A percentile compares a stretch with the other conserved stretches of the same genome.
These are phyloP conservation scores for Aspergillus sp. DNA, from an alignment of 2,329 filamentous ascomycete species.

Conservation along the genomic window DNA sequence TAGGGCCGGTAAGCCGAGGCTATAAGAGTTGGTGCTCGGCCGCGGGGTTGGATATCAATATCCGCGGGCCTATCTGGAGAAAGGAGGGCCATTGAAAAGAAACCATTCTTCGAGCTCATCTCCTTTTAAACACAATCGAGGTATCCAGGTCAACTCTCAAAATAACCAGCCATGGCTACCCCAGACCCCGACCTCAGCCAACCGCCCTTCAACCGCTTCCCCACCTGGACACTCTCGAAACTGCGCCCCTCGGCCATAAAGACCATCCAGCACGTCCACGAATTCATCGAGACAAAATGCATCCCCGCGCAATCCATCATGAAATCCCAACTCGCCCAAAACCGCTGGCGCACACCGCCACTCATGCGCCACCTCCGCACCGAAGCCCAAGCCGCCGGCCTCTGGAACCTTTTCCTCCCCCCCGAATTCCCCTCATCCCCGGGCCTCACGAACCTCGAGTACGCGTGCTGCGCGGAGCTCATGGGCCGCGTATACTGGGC, in stretches of 20 bases:
- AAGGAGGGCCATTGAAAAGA: too few relatives aligned
- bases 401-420: conserved; percentile 16
- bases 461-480: conserved; percentile 15
- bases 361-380: conserved; percentile 7
- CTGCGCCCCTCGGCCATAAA: conserved; percentile 13
- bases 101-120: too few relatives aligned
- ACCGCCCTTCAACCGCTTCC: conserved; percentile 10
- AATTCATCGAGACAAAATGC: conserved; percentile 15
- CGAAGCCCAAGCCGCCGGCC: conserved; percentile 12
- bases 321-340: conserved; percentile 7
- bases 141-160: background rate
- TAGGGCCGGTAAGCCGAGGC: background rate
- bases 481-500: conserved; percentile 15
- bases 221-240: conserved; percentile 9
- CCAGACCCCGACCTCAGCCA: background rate
- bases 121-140: background rate
- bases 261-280: conserved; percentile 17
- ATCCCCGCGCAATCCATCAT: conserved; percentile 13
- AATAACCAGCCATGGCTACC: background rate
- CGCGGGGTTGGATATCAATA: too few relatives aligned
- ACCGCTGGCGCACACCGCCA: conserved; percentile 14
- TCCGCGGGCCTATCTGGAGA: too few relatives aligned
- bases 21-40: background rate
- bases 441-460: conserved; percentile 16
- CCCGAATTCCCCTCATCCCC: conserved; percentile 8